These are phyloP conservation scores for Leccinellum albellum DNA, from an alignment of 768 basidiomycete genomes.

Conservation along the genomic window DNA sequence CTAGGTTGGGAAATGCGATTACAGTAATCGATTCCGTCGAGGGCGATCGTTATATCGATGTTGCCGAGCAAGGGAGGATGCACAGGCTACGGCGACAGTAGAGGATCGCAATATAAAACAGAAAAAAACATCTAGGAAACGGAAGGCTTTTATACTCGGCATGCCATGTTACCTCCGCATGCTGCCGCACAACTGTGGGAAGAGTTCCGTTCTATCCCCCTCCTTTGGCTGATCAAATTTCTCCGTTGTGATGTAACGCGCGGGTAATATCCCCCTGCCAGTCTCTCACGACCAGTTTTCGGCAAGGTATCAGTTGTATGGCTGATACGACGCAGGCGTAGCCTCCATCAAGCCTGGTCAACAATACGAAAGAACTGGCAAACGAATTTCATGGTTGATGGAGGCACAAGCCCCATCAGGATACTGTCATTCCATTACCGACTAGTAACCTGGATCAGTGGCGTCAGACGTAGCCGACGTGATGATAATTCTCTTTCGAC, in stretches of 20 bases:
- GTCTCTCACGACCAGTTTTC: neutral
- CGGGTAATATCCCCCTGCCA: neutral
- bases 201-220: conserved; percentile 6
- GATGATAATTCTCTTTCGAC: neutral
- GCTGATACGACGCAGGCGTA: neutral
- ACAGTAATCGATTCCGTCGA: neutral
- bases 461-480: neutral
- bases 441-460: neutral
- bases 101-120: neutral
- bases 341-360: neutral
- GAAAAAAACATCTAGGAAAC: neutral
- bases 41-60: neutral
- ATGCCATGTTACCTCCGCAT: conserved; percentile 4
- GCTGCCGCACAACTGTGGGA: neutral
- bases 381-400: no score
- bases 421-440: neutral
- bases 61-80: neutral
- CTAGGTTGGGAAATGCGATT: neutral
- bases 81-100: neutral
- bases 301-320: neutral
- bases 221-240: neutral
- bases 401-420: neutral
- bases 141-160: conserved; percentile 1
- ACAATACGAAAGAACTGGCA: neutral
- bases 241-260: neutral